These are phyloP conservation scores for Alternaria sp. DNA, from an alignment of 2,329 filamentous ascomycete genomes.

Conservation along the genomic window DNA sequence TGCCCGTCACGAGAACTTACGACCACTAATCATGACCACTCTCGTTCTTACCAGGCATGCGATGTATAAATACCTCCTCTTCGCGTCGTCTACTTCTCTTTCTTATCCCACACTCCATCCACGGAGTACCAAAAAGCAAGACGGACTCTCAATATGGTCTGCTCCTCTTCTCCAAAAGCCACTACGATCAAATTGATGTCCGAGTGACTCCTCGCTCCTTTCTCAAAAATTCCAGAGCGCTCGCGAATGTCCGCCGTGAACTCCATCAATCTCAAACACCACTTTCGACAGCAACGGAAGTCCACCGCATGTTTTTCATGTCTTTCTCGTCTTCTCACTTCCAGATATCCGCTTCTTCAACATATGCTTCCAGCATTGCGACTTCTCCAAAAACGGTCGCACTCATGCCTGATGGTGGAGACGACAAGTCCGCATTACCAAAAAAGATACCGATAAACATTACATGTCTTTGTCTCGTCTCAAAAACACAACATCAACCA, in stretches of 20 bases:
- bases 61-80: background rate
- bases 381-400: too few relatives aligned
- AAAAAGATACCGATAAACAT: background rate
- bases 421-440: background rate
- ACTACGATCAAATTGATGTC: fast-evolving
- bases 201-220: background rate
- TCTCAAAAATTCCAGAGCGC: fast-evolving
- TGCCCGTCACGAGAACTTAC: too few relatives aligned
- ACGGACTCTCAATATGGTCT: too few relatives aligned
- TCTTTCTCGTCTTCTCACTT: background rate
- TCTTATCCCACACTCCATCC: background rate
- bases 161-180: background rate
- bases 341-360: too few relatives aligned
- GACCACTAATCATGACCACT: too few relatives aligned
- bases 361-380: too few relatives aligned
- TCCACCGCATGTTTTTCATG: background rate
- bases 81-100: background rate
- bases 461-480: background rate
- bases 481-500: too few relatives aligned
- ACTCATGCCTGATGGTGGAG: too few relatives aligned
- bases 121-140: background rate
- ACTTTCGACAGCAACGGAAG: too few relatives aligned
- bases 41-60: background rate
- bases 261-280: too few relatives aligned
- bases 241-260: fast-evolving